Evolutionary conservation across 495 filamentous ascomycete genomes (phyloP), one percentile per base, ranked within the genome.

Genomic region (Physcia stellaris): DNA sequence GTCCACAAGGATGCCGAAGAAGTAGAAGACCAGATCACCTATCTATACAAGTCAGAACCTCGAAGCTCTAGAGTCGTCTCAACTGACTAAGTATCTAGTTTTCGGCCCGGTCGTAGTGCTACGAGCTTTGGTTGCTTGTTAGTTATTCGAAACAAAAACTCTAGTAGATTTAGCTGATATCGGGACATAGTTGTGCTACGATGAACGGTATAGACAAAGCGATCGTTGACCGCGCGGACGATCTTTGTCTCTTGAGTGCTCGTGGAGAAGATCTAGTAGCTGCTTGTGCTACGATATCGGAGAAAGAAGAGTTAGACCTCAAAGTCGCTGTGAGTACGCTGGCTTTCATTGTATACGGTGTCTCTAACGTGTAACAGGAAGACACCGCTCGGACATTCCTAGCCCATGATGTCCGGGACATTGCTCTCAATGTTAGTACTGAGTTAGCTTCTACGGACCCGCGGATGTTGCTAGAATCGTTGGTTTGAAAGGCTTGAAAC

Each of bases 101-200:
- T 77, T 41, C 60, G 64, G 19, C 55, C 62, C 4, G 87, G 88
- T 4, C 71, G 77, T 24, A 87, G 82, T 46, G 71, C 57, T n/a
- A 76, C 79, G 19, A 94, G 86, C 52, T 83, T 88, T 45, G 90
- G 87, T 3, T 85, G 80, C 9, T 68, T 73, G 62, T 73, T 60
- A 38, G 56, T 49, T 10, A 1, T 28, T 28, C 26, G 9, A 7
- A 28, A 13, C 13, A 7, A 28, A 28, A 28, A 28, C 26, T 7
- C 26, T 28, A 7, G 7, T 28, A 28, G 7, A 13, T 28, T n/a
- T 16, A 22, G 4, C 1, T 32, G 17, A 27, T 22, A 19, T 35
- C 34, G 32, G n/a, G 2, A 38, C 6, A 38, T 35, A 74, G 70
- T 32, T 95, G 84, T 50, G 90, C 83, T 13, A 75, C 77, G 2